phyloP scores from a whole-genome alignment of 495 filamentous ascomycete species.

The Lepidopterella palustris region DNA sequence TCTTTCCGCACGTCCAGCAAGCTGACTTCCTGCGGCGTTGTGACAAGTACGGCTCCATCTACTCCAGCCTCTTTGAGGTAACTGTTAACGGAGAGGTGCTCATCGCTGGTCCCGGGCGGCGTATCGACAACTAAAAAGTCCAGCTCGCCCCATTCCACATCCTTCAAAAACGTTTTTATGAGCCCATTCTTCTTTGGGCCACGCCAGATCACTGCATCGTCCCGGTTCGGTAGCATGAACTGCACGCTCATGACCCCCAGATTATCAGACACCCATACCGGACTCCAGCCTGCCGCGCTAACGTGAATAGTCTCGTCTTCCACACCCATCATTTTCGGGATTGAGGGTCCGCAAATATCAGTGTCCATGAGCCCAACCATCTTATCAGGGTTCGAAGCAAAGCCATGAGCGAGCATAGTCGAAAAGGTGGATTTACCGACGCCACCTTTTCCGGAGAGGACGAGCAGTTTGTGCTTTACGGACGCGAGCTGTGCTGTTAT shows the following conservation, averaged over 20 bases:
- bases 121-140: slow-evolving; percentile 93
- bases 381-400: slow-evolving; percentile 66
- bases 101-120: slow-evolving; percentile 88
- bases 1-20: slow-evolving; percentile 92
- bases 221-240: slow-evolving; percentile 89
- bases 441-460: slow-evolving; percentile 91
- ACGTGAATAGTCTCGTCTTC: slow-evolving; percentile 88
- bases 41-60: slow-evolving; percentile 87
- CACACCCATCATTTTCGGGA: slow-evolving; percentile 98
- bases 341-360: slow-evolving; percentile 89
- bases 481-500: slow-evolving; percentile 76
- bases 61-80: slow-evolving; percentile 82
- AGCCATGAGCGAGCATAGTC: slow-evolving; percentile 75
- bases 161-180: slow-evolving; percentile 95
- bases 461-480: slow-evolving; percentile 83
- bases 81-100: slow-evolving; percentile 86
- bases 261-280: slow-evolving; percentile 90
- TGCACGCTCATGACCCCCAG: slow-evolving; percentile 92
- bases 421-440: slow-evolving; percentile 95
- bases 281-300: slow-evolving; percentile 75
- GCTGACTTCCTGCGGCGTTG: slow-evolving; percentile 91
- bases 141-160: slow-evolving; percentile 94
- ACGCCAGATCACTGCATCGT: slow-evolving; percentile 94
- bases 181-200: slow-evolving; percentile 97
- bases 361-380: slow-evolving; percentile 93